Evolutionary conservation across 176 grass and related monocot species (phyloP), one percentile per base, ranked within the genome.

Genomic region (Eragrostis curvula): DNA sequence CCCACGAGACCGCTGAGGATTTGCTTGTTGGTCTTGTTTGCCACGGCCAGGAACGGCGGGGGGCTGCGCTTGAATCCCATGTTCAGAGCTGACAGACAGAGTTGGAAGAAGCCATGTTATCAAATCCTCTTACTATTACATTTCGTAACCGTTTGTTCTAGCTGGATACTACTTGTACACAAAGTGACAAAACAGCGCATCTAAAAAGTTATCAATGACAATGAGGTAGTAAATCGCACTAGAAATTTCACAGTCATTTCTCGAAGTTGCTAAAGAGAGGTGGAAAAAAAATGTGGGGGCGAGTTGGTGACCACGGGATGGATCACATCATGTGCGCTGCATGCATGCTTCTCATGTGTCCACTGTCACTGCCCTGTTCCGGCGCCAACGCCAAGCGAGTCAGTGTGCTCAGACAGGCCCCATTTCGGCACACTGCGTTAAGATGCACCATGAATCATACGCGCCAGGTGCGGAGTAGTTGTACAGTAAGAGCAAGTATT

Each of bases 11-110:
- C 93, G 55, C 77, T 74, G 21, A 85, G 47, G 41, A 92, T 79
- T 40, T 82, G 89, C 20, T 59, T 78, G 77, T 85, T 88, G 46
- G 75, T 89, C 23, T 82, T 91, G 78, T 91, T 89, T 5, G 79
- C 66, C 47, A 96, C 75, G n/a, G 87, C 93, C 74, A 96, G 91
- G 81, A 75, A 99, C 9, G 96, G 64, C 23, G 88, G 96, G 0
- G 96, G 96, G 46, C 96, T 99, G 72, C 93, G 84, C 86, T 82
- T 93, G 73, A 99, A 99, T 0, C 96, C 96, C 96, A 99, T 82
- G 77, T 77, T 84, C 49, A 91, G 77, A 87, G 90, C 88, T 94
- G 75, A 15, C 42, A 46, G 75, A 15, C 42, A 46, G 1, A 39
- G 30, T 69, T 20, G 25, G 66, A 30, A 84, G 6, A 63, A 79